Percentiles rank a stretch among this genome's conserved stretches.
Evolutionary conservation across 1,139 yeast genomes (phyloP).

Genomic region (Neolecta irregularis): DNA sequence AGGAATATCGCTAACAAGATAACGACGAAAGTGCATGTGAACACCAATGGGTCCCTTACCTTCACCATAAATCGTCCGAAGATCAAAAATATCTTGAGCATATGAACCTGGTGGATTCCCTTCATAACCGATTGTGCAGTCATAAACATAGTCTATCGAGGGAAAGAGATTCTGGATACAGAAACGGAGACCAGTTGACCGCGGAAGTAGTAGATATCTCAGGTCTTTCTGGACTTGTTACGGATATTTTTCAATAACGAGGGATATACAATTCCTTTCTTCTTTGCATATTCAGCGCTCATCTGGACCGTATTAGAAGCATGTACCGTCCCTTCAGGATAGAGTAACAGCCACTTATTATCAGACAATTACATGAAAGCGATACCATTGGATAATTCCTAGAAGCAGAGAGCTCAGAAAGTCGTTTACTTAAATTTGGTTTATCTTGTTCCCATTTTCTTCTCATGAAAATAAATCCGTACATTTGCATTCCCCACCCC

Average conservation of each 20-base stretch:
- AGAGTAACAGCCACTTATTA: constrained; percentile 41
- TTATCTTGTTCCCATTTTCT: constrained; percentile 78
- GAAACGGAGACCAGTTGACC: constrained; percentile 62
- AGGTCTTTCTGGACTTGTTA: constrained; percentile 28
- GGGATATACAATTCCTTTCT: constrained; percentile 26
- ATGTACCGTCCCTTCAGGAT: constrained; percentile 91
- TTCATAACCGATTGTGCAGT: constrained; percentile 67
- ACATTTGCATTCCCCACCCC: constrained; percentile 38
- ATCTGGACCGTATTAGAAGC: constrained; percentile 47
- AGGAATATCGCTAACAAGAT: constrained; percentile 49
- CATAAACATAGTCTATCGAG: constrained; percentile 59
- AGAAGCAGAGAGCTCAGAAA: too few species aligned
- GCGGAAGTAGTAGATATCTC: constrained; percentile 59
- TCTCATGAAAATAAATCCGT: constrained; percentile 35
- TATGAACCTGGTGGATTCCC: constrained; percentile 46
- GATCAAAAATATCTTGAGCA: constrained; percentile 65
- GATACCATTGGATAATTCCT: too few species aligned
- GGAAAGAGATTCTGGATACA: constrained; percentile 42
- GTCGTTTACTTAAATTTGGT: constrained; percentile 38
- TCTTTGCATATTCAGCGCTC: constrained; percentile 42
- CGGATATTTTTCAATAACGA: neutral
- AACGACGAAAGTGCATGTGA: constrained; percentile 47
- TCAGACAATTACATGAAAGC: neutral
- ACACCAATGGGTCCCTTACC: constrained; percentile 61
- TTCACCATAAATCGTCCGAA: constrained; percentile 44